Percentiles rank a stretch among this genome's conserved stretches.
phyloP scores from a whole-genome alignment of 2,329 filamentous ascomycete genomes.

The Aspergillus sp. region DNA sequence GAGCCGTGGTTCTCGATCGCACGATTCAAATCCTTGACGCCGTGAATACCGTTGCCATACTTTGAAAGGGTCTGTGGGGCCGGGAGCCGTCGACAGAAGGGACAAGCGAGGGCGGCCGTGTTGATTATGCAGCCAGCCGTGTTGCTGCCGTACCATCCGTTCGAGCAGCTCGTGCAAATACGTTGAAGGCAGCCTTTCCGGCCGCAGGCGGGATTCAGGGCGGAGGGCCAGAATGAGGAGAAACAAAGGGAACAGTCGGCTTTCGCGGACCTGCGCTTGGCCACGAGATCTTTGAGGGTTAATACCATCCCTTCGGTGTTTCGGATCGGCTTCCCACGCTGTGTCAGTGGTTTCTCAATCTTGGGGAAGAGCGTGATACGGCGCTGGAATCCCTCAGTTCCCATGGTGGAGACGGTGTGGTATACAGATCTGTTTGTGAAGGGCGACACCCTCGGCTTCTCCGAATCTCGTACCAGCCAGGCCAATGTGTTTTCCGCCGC shows the following conservation, averaged over 20 bases:
- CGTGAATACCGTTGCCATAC: constrained; percentile 42
- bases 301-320: constrained; percentile 44
- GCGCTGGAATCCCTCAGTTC: constrained; percentile 39
- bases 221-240: constrained; percentile 38
- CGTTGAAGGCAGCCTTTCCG: constrained; percentile 50
- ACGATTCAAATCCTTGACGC: constrained; percentile 42
- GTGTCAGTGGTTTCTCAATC: constrained; percentile 29
- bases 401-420: constrained; percentile 40
- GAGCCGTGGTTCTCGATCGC: constrained; percentile 48
- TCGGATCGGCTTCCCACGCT: constrained; percentile 48
- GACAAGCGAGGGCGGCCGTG: constrained; percentile 53
- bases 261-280: constrained; percentile 43
- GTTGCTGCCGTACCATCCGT: constrained; percentile 56
- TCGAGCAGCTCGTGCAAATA: constrained; percentile 49
- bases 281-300: constrained; percentile 44
- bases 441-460: constrained; percentile 37
- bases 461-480: constrained; percentile 53
- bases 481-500: constrained; percentile 46
- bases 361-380: constrained; percentile 45
- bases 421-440: constrained; percentile 50
- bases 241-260: constrained; percentile 55
- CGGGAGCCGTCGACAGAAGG: constrained; percentile 56
- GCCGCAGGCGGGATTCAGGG: constrained; percentile 51
- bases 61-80: constrained; percentile 41
- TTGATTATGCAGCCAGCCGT: constrained; percentile 51